Evolutionary conservation across 2,329 filamentous ascomycete genomes (phyloP).

Genomic region (Daldinia sp.): DNA sequence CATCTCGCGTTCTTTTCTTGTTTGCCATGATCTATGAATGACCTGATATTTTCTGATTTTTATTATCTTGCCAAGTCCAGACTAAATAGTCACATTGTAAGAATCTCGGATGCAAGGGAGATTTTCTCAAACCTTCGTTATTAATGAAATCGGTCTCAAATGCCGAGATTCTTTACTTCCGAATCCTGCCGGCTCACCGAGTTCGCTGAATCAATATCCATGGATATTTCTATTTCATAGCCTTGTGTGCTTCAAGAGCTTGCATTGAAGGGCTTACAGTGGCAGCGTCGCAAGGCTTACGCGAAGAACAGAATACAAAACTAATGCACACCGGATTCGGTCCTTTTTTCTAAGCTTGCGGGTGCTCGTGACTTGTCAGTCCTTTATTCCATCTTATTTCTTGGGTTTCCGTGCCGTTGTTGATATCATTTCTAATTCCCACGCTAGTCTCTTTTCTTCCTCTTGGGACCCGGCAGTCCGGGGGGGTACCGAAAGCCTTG

Average conservation of each 20-base stretch:
- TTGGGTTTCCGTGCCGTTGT: constrained; percentile 23
- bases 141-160: constrained; percentile 2
- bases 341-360: constrained; percentile 36
- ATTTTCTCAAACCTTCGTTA: constrained; percentile 1
- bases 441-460: constrained; percentile 5
- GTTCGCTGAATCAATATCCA: not conserved
- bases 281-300: constrained; percentile 1
- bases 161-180: constrained; percentile 8
- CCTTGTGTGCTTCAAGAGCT: not conserved
- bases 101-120: constrained; percentile 12
- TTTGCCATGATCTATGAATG: constrained; percentile 14
- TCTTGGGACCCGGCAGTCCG: constrained; percentile 35
- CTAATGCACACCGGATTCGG: constrained; percentile 41
- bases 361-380: constrained; percentile 33
- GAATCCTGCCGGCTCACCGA: not conserved
- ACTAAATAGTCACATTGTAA: constrained; percentile 8
- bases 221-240: not conserved
- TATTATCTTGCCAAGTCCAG: constrained; percentile 7
- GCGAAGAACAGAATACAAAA: constrained; percentile 15
- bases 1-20: constrained; percentile 10
- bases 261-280: constrained; percentile 1
- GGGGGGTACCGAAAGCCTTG: constrained; percentile 4
- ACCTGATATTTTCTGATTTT: not conserved
- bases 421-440: constrained; percentile 26
- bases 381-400: constrained; percentile 31